Evolutionary conservation across 73 alveolate species (phyloP), one percentile per base, ranked within the genome.

Genomic region (Tetrahymena malaccensis): DNA sequence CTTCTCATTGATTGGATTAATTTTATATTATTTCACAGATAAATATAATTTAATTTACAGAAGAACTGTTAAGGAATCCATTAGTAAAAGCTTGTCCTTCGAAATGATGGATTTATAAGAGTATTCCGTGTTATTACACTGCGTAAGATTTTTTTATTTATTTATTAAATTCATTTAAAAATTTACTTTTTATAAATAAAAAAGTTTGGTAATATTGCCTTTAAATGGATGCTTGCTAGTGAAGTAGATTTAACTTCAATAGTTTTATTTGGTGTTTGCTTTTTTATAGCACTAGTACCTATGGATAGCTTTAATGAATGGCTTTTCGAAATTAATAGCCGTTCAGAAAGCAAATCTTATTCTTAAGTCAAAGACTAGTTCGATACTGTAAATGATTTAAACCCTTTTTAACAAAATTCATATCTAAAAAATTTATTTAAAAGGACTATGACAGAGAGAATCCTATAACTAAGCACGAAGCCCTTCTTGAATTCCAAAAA

Each of bases 61-160:
- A 89, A 85, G 97, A 89, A 95, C 97, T 19, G 94, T 95, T n/a
- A 95, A 95, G 21, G 97, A 95, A 55, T 95, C 97, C 15, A 58
- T 95, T 8, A 31, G 95, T 37, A 85, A 95, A 43, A 93, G 93
- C 37, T 55, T 95, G 85, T 95, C 97, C 19, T 70, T 95, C 9
- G 95, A 85, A 85, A 95, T 95, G 97, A 95, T 95, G 44, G 95
- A 95, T 85, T 85, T 95, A 93, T 34, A 85, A 10, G 97, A 95
- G 89, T 89, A 70, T 31, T 70, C 89, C 10, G 89, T 70, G 6
- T 31, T 70, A 7, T 25, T 70, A n/a, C 89, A 22, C 37, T 70
- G 89, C 17, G 89, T 70, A 70, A 70, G 37, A 19, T 70, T 27
- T 27, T 25, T n/a, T 31, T 4, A 27, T 3, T 27, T 70, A 70